These are phyloP conservation scores for Linum lewisii DNA, from an alignment of 345 rosid species.

Conservation along the genomic window DNA sequence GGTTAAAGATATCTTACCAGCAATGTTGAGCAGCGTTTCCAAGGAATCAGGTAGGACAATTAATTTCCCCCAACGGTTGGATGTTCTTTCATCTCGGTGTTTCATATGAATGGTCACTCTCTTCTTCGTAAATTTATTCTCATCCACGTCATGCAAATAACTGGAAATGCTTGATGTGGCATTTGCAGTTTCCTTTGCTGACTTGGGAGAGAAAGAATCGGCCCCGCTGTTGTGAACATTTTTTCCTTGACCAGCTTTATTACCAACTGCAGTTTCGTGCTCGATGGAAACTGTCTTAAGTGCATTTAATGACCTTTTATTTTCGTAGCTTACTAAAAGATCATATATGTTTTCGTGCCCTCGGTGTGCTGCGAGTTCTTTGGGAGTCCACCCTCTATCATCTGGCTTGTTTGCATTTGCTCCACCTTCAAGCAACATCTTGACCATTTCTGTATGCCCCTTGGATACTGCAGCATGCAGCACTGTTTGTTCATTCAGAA, in stretches of 20 bases:
- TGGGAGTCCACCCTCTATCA: constrained; percentile 38
- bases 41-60: constrained; percentile 72
- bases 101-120: constrained; percentile 77
- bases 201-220: constrained; percentile 14
- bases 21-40: constrained; percentile 63
- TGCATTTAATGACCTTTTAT: constrained; percentile 28
- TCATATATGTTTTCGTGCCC: constrained; percentile 41
- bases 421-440: constrained; percentile 45
- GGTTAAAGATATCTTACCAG: constrained; percentile 50
- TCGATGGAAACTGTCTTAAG: constrained; percentile 35
- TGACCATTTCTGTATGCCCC: constrained; percentile 48
- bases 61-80: constrained; percentile 39
- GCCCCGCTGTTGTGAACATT: constrained; percentile 16
- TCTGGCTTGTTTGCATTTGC: constrained; percentile 37
- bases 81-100: constrained; percentile 21
- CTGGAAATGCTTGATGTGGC: constrained; percentile 26
- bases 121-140: constrained; percentile 26
- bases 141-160: constrained; percentile 17
- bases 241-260: constrained; percentile 16
- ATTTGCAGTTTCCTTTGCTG: constrained; percentile 17
- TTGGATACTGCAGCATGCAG: constrained; percentile 38
- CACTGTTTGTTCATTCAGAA: constrained; percentile 34
- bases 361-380: constrained; percentile 40
- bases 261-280: constrained; percentile 22
- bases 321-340: constrained; percentile 37